Evolutionary conservation across 2,329 filamentous ascomycete genomes (phyloP).

Genomic region (Escovopsis sp.): DNA sequence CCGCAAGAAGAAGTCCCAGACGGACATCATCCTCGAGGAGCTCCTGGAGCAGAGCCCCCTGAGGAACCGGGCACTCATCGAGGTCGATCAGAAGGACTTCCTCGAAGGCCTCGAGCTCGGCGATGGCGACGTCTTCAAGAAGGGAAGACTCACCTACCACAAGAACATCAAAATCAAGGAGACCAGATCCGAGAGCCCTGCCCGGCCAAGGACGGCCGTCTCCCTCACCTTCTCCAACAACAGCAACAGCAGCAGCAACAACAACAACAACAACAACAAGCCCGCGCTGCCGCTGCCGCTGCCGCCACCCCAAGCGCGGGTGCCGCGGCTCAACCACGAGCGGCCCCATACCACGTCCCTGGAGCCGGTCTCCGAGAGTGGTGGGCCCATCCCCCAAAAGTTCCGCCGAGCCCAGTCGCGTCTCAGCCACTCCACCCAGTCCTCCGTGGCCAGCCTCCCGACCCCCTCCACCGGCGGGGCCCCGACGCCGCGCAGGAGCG

Average conservation of each 20-base stretch:
- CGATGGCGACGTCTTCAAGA: slow-evolving; percentile 66
- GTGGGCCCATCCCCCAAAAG: slow-evolving; percentile 47
- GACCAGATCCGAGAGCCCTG: slow-evolving; percentile 51
- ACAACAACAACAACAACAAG: slow-evolving; percentile 55
- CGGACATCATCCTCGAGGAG: slow-evolving; percentile 28
- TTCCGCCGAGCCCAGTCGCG: slow-evolving; percentile 52
- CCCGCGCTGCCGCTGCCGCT: slow-evolving; percentile 44
- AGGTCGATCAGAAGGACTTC: slow-evolving; percentile 57
- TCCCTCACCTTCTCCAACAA: slow-evolving; percentile 77
- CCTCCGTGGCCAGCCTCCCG: slow-evolving; percentile 50
- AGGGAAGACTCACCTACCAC: slow-evolving; percentile 69
- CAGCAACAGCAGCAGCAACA: too few species aligned
- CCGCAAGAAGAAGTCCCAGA: slow-evolving; percentile 47
- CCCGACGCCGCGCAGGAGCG: slow-evolving; percentile 47
- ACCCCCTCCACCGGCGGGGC: slow-evolving; percentile 44
- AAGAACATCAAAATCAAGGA: slow-evolving; percentile 84
- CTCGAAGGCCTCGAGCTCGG: slow-evolving; percentile 78
- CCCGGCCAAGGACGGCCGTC: slow-evolving; percentile 58
- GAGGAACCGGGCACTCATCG: slow-evolving; percentile 19
- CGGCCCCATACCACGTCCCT: slow-evolving; percentile 55
- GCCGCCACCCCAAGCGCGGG: slow-evolving; percentile 51
- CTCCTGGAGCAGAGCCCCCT: slow-evolving; percentile 10
- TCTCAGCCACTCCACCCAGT: slow-evolving; percentile 53
- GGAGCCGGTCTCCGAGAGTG: slow-evolving; percentile 87
- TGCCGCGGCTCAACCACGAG: slow-evolving; percentile 65